Conservation (phyloP, 805 yeast species). For the Wickerhamiella brachini region DNA sequence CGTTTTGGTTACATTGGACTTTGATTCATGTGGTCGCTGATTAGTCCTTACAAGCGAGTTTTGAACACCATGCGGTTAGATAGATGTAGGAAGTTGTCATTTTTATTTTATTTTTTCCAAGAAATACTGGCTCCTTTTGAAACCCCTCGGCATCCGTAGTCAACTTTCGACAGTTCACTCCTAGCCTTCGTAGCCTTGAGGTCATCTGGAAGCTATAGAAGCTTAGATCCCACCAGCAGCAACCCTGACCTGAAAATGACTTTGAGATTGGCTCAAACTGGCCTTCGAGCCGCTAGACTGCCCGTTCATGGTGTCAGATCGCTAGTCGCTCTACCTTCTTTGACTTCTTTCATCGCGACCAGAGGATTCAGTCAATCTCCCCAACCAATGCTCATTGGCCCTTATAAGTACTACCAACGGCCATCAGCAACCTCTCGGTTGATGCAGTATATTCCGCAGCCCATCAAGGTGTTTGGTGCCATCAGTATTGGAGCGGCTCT, state of each 20-base stretch:
- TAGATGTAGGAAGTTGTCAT: no score
- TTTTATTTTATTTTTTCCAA: no score
- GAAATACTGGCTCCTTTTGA: no score
- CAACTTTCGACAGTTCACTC: no score
- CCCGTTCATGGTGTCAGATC: background rate
- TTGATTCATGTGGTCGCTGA: background rate
- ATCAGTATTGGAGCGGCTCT: conserved; percentile 13
- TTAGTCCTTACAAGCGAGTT: background rate
- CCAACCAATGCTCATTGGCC: background rate
- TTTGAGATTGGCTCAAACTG: background rate
- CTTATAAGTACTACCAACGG: conserved; percentile 2
- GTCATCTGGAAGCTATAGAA: background rate
- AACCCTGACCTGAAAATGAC: background rate
- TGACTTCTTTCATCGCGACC: background rate
- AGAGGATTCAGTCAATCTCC: background rate
- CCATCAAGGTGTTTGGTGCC: conserved; percentile 13
- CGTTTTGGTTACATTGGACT: no score
- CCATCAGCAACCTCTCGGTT: background rate
- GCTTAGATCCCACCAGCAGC: background rate
- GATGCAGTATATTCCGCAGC: conserved; percentile 11
- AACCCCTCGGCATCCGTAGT: no score
- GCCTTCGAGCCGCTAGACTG: background rate
- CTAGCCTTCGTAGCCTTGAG: no score
- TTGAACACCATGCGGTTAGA: no score
- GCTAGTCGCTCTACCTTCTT: background rate